These are phyloP conservation scores for Monilinia fructicola DNA, from an alignment of 2,329 filamentous ascomycete species.

Conservation along the genomic window DNA sequence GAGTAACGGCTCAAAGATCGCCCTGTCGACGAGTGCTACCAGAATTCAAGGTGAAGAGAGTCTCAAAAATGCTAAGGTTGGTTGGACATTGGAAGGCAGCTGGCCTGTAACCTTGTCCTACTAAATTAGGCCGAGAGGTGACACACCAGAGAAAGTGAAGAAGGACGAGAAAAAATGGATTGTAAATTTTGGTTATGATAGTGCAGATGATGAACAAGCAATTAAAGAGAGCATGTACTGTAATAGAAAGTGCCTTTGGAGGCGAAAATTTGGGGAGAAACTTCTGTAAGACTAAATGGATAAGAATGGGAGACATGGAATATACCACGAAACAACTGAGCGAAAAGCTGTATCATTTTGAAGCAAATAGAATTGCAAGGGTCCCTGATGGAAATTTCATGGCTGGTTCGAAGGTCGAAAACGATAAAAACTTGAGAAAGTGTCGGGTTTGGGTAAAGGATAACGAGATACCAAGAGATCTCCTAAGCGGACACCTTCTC, in stretches of 20 bases:
- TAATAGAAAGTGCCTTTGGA: not conserved
- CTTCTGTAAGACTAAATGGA: not conserved
- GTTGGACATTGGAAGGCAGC: not conserved
- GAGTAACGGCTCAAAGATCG: not conserved
- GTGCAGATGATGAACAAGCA: too few species aligned
- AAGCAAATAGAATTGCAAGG: not conserved
- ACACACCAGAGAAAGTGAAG: not conserved
- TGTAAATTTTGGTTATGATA: not conserved
- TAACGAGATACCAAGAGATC: not conserved
- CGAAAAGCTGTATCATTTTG: not conserved
- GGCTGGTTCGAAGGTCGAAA: not conserved
- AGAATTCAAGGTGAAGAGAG: not conserved
- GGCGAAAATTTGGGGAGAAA: not conserved
- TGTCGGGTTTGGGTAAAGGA: not conserved
- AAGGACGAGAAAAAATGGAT: not conserved
- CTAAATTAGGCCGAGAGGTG: not conserved
- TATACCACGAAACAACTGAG: not conserved
- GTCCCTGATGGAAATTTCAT: not conserved
- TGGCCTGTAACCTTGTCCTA: conserved; percentile 8
- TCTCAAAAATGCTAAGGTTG: not conserved
- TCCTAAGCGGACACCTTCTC: not conserved
- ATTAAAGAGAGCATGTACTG: not conserved
- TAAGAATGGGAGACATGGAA: not conserved
- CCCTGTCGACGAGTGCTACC: not conserved
- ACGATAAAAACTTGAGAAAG: not conserved